A percentile compares a stretch with the other conserved stretches of the same genome.
Conservation (phyloP, 1,284 basidiomycete genomes). For the Apiotrichum sp. region DNA sequence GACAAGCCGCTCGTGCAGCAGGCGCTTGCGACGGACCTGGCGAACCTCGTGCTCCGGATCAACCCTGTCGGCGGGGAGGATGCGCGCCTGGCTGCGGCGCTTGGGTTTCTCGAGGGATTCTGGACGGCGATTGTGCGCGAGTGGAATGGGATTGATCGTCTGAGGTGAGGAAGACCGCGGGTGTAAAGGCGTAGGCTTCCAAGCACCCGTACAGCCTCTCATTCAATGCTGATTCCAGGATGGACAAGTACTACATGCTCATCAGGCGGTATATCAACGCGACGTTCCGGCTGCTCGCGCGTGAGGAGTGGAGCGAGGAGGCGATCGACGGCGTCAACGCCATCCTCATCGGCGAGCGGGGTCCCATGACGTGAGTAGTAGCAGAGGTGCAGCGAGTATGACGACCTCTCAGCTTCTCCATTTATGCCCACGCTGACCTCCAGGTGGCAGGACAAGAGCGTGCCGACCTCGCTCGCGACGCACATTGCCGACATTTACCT, state of each 20-base stretch:
- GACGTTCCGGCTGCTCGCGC: slow-evolving; percentile 70
- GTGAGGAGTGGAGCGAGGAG: slow-evolving; percentile 60
- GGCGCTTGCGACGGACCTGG: slow-evolving; percentile 74
- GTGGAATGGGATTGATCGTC: slow-evolving; percentile 85
- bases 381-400: too few relatives aligned
- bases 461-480: slow-evolving; percentile 74
- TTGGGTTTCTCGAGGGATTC: slow-evolving; percentile 78
- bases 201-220: too few relatives aligned
- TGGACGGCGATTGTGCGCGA: slow-evolving; percentile 84
- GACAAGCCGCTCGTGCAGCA: slow-evolving; percentile 97
- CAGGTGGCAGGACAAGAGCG: slow-evolving; percentile 65
- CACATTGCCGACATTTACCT: slow-evolving; percentile 87
- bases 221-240: slow-evolving; percentile 50
- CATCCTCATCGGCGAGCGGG: slow-evolving; percentile 58
- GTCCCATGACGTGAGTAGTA: slow-evolving; percentile 66
- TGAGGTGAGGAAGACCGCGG: slow-evolving; percentile 56
- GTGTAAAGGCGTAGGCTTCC: not conserved
- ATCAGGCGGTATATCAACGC: slow-evolving; percentile 81
- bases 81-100: slow-evolving; percentile 50
- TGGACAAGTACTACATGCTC: slow-evolving; percentile 97
- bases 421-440: not conserved
- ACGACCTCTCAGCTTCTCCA: too few relatives aligned
- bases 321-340: slow-evolving; percentile 59
- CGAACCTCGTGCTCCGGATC: slow-evolving; percentile 70
- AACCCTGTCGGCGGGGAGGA: slow-evolving; percentile 38